Percentiles rank a stretch among this genome's conserved stretches.
Evolutionary conservation across 176 grass and related monocot genomes (phyloP).

Genomic region (Typha latifolia): DNA sequence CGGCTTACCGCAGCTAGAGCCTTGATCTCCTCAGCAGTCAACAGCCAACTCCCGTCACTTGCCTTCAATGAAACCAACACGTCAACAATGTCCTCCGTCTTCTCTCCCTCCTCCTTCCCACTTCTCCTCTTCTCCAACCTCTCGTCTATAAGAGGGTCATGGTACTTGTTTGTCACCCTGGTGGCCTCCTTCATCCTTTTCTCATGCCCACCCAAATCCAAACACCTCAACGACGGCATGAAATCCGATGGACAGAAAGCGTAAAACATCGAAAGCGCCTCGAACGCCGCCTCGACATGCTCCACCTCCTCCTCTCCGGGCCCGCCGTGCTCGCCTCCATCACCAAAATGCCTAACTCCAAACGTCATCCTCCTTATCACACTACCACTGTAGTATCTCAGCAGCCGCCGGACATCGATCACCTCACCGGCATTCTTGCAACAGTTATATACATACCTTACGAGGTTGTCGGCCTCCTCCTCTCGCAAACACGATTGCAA

Average conservation of each 20-base stretch:
- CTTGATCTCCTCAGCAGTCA: conserved; percentile 32
- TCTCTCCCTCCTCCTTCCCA: conserved; percentile 5
- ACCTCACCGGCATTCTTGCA: too few relatives aligned
- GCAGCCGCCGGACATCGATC: too few relatives aligned
- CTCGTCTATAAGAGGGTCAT: conserved; percentile 28
- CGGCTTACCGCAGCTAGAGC: not conserved
- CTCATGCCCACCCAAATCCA: conserved; percentile 40
- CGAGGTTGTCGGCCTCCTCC: too few relatives aligned
- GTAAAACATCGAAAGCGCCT: conserved; percentile 11
- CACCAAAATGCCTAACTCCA: too few relatives aligned
- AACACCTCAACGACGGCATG: conserved; percentile 18
- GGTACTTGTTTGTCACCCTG: conserved; percentile 4
- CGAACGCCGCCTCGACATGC: conserved; percentile 27
- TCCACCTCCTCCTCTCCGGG: conserved; percentile 2
- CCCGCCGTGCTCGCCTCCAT: too few relatives aligned
- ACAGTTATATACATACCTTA: too few relatives aligned
- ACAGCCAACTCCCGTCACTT: not conserved
- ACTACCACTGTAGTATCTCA: too few relatives aligned
- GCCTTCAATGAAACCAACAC: conserved; percentile 22
- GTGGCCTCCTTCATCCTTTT: conserved; percentile 8
- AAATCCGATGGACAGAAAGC: conserved; percentile 39
- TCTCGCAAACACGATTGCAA: too few relatives aligned
- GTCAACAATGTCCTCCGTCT: conserved; percentile 31
- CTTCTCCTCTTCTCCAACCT: conserved; percentile 17
- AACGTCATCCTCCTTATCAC: too few relatives aligned